Percentiles rank a stretch among this genome's conserved stretches.
These are phyloP conservation scores for Cruciata laevipes DNA, from an alignment of 257 asterid genomes.

Conservation along the genomic window DNA sequence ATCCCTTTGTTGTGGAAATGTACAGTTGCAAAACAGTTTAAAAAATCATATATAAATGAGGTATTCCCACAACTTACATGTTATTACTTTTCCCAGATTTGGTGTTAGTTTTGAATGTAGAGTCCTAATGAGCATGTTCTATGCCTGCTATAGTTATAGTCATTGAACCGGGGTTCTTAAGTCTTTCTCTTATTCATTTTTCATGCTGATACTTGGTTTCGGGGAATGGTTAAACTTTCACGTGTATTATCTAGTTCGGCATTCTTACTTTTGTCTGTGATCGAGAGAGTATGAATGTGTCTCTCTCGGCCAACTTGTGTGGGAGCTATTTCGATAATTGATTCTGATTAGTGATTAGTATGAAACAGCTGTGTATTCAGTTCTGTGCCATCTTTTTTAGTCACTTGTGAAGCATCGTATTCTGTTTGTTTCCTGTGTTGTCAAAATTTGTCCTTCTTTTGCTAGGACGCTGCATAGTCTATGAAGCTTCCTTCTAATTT, in stretches of 20 bases:
- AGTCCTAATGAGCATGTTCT: no score
- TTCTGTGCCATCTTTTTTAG: background rate
- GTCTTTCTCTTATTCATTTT: no score
- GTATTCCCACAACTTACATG: background rate
- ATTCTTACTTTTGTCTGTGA: background rate
- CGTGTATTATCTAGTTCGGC: background rate
- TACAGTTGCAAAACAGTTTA: slow-evolving; percentile 9
- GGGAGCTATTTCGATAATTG: background rate
- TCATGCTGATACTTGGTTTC: background rate
- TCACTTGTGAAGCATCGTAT: background rate
- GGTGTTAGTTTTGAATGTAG: background rate
- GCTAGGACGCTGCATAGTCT: background rate
- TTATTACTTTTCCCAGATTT: background rate
- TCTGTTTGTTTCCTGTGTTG: background rate
- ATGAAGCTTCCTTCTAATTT: background rate
- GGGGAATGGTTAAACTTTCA: background rate
- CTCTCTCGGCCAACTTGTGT: background rate
- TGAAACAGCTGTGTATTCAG: background rate
- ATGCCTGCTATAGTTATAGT: no score
- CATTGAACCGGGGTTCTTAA: no score
- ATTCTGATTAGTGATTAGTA: background rate
- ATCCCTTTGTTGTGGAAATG: slow-evolving; percentile 2
- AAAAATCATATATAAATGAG: background rate
- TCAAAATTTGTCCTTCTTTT: background rate
- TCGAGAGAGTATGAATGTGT: background rate